phyloP scores from a whole-genome alignment of 1,284 basidiomycete species.

The Pseudozyma hubeiensis region DNA sequence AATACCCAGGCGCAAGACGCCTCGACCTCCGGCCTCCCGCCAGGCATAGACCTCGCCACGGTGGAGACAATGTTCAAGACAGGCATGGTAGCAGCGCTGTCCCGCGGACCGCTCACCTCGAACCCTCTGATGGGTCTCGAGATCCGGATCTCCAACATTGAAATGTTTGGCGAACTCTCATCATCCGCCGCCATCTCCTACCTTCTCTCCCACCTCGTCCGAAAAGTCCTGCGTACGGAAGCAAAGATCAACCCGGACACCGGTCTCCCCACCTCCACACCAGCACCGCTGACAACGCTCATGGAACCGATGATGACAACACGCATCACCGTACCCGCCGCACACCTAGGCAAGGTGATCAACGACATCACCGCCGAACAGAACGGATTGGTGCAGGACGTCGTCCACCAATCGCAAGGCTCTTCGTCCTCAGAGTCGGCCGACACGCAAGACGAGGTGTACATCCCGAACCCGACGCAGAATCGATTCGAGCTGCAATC shows the following conservation, averaged over 20 bases:
- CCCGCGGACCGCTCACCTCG: conserved; percentile 61
- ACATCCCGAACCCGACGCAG: conserved; percentile 76
- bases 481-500: conserved; percentile 75
- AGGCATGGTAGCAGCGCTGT: conserved; percentile 53
- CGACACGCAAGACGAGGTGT: conserved; percentile 74
- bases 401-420: conserved; percentile 66
- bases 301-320: conserved; percentile 68
- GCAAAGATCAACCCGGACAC: conserved; percentile 15
- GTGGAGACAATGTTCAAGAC: conserved; percentile 32
- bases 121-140: conserved; percentile 57
- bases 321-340: conserved; percentile 45
- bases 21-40: background rate
- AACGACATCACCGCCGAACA: conserved; percentile 63
- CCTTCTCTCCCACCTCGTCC: conserved; percentile 46
- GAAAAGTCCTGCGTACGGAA: conserved; percentile 41
- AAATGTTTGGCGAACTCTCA: conserved; percentile 53
- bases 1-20: conserved; percentile 4
- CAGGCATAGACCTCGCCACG: conserved; percentile 33
- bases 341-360: conserved; percentile 60
- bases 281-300: conserved; percentile 35
- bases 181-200: conserved; percentile 53
- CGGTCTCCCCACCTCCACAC: background rate
- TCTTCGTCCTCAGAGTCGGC: conserved; percentile 55
- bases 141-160: conserved; percentile 39
- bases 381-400: conserved; percentile 55